Evolutionary conservation across 306 rosid genomes (phyloP), one percentile per base, ranked within the genome.

Genomic region (Vigna radiata): DNA sequence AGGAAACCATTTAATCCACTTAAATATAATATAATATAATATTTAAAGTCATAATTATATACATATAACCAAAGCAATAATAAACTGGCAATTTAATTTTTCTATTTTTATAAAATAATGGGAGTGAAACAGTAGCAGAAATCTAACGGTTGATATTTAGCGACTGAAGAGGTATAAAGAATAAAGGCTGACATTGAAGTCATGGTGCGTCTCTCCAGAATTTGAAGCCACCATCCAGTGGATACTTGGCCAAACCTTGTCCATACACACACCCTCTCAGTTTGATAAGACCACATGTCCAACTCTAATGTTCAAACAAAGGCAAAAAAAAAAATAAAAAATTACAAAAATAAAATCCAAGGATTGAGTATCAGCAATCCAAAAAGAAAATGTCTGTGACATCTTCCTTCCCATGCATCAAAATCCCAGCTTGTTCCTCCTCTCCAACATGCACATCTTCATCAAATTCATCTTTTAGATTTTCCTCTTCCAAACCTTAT

Each of bases 381-480:
- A 71, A 80, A 72, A 46, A 33, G 52, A 85, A 82, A 86, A 93
- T 93, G 98, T 88, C 95, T 71, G 88, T 89, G 76, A 86, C 98
- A 64, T 81, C 89, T 81, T 87, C 97, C 49, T 79, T 92, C 66
- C 92, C 93, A 56, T 83, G 85, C 68, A 77, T 90, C 87, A 92
- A 90, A 77, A 80, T 90, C 88, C 85, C 98, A 46, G 31, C 82
- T 68, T 85, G 87, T 48, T 84, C 93, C 12, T 66, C 93, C 3
- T 76, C 88, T 9, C 49, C 86, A 1, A 75, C 91, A 23, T 85
- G 85, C 19, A 3, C 87, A 21, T 80, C 91, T 36, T 77, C 92
- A 2, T 64, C 92, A 39, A 48, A 87, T 33, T 50, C 86, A 61
- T 78, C 77, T 0, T 50, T 85, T 56, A 72, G 85, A 62, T 70